Evolutionary conservation across 2,329 filamentous ascomycete genomes (phyloP), one percentile per base, ranked within the genome.

Genomic region (Colletotrichum truncatum): DNA sequence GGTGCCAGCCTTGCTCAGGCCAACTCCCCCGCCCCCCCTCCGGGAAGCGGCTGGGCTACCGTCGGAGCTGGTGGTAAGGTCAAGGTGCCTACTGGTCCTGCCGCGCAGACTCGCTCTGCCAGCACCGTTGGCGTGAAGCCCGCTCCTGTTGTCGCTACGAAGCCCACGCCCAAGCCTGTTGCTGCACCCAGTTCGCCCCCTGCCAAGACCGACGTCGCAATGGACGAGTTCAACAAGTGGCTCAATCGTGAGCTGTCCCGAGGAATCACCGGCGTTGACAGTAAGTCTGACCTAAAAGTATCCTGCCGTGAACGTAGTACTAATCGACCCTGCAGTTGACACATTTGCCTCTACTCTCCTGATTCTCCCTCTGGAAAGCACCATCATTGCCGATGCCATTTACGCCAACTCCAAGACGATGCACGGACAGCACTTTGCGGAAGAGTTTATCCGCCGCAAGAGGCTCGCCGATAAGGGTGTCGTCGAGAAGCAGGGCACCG

Each of bases 141-240:
- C 3, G 67, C 81, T 4, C 75, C 83, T n/a, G 75, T 80, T 32
- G 71, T 77, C n/a, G n/a, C n/a, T 4, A 71, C 84, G 38, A 89
- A 90, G 77, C 81, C 87, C 4, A 77, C 82, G 1, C 68, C 74
- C 7, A 86, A 88, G 68, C 77, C 84, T 7, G 77, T 81, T 9
- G 76, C 78, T 10, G 79, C 82, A n/a, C 82, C 77, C 49, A 76
- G 77, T 11, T 78, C 82, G n/a, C 78, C 82, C 3, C 81, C 85
- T 4, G 77, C 82, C 8, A 79, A 80, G 62, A 83, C 80, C 48
- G 74, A 77, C 18, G 77, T 77, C 18, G 95, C 96, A 3, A 89
- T 93, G 76, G 94, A 97, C 39, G 96, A 98, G 77, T 97, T 99
- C 77, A 91, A 89, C 74, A 98, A 97, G 78, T 99, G 96, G 96